These are phyloP conservation scores for Leccinum ochraceum DNA, from an alignment of 768 basidiomycete species.

Conservation along the genomic window DNA sequence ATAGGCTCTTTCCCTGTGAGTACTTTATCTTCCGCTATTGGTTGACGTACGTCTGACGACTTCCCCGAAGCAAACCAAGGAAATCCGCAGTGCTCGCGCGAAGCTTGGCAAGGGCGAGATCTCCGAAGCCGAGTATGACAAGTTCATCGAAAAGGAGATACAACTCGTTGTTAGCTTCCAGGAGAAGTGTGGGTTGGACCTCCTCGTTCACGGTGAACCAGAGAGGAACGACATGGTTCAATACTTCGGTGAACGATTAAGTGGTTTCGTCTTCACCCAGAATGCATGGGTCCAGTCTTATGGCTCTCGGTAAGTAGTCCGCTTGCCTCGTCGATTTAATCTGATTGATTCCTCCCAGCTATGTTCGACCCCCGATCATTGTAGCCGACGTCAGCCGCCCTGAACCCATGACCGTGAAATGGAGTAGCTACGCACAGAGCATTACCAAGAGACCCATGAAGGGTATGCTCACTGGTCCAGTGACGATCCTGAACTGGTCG, in stretches of 20 bases:
- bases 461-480: slow-evolving; percentile 98
- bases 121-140: slow-evolving; percentile 83
- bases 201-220: slow-evolving; percentile 98
- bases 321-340: slow-evolving; percentile 7
- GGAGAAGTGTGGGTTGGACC: slow-evolving; percentile 93
- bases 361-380: slow-evolving; percentile 97
- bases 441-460: slow-evolving; percentile 95
- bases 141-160: slow-evolving; percentile 98
- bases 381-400: slow-evolving; percentile 97
- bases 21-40: slow-evolving; percentile 8
- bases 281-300: slow-evolving; percentile 99
- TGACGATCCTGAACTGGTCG: slow-evolving; percentile 99
- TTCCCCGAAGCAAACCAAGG: slow-evolving; percentile 85
- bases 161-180: slow-evolving; percentile 94
- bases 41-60: slow-evolving; percentile 9
- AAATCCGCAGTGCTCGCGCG: slow-evolving; percentile 96
- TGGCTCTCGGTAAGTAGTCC: slow-evolving; percentile 79
- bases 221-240: slow-evolving; percentile 99
- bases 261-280: slow-evolving; percentile 97
- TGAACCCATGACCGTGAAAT: slow-evolving; percentile 91
- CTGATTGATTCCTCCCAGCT: slow-evolving; percentile 44
- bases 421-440: slow-evolving; percentile 97
- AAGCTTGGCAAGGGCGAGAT: slow-evolving; percentile 93
- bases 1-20: slow-evolving; percentile 96
- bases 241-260: slow-evolving; percentile 97